Base-by-base conservation (phyloP, 441 rosid genomes). In the Pelargonium australe region DNA sequence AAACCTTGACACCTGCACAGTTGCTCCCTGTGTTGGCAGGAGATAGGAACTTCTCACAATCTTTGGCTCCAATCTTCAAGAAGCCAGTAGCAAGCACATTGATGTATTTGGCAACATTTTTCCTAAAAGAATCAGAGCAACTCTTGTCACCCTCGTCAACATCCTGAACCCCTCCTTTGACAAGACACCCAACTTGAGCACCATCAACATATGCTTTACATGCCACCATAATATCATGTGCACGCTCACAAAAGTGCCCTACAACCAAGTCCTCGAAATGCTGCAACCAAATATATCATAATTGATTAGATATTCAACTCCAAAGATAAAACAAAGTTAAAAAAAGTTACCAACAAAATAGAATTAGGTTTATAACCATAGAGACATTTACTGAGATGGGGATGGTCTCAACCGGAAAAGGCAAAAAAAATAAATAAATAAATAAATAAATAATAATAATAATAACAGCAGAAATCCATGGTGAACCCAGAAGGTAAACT, bases 161-260 rank as follows among this genome's bases (percentile, higher is more conserved):
- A 63, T 76, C 86, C 72, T 83, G 84, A 76, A 76, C 84, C 6
- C 85, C 86, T 62, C 89, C 94, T 72, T 78, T 81, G 44, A 80
- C 83, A 71, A 80, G 70, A 74, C 80, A 77, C 55, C 89, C 97
- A 11, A 91, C 89, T 65, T 79, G 81, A 67, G 91, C 95, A 68
- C 97, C 98, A 16, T 78, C 85, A 78, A 73, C 80, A 51, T 93
- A 91, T 17, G 91, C 88, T 76, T 81, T 78, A 71, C 98, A 89
- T 20, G 97, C 95, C 68, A 79, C 81, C 69, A 91, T 73, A 68
- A 94, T 84, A 53, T 83, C 91, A 62, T 76, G 75, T 31, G 91
- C 92, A 25, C 74, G 76, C 72, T 71, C 81, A 79, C 77, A 80
- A 83, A 91, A 94, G 75, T 91, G 96, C 34, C 96, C 98, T 71